A percentile compares a stretch with the other conserved stretches of the same genome.
phyloP scores from a whole-genome alignment of 1,284 basidiomycete species.

The Apiotrichum domesticum region DNA sequence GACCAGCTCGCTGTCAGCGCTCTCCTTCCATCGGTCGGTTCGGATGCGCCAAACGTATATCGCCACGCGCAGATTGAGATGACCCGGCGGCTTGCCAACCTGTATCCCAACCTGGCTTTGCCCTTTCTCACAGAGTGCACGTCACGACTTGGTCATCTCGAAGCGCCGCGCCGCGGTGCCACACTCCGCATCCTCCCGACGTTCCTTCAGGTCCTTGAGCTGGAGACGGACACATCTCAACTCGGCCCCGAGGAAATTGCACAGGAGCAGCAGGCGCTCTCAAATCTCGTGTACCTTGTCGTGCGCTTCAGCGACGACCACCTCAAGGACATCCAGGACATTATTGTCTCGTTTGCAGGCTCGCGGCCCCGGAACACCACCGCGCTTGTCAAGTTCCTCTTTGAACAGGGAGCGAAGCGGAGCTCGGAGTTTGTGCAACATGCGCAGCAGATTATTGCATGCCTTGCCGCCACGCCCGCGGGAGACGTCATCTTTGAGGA shows the following conservation, averaged over 20 bases:
- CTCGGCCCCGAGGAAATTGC: conserved; percentile 29
- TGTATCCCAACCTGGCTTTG: conserved; percentile 65
- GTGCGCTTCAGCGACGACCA: conserved; percentile 68
- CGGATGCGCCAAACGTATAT: conserved; percentile 68
- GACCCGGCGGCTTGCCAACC: conserved; percentile 70
- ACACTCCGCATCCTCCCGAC: conserved; percentile 68
- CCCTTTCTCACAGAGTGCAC: conserved; percentile 69
- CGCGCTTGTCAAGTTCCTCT: conserved; percentile 72
- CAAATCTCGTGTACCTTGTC: conserved; percentile 79
- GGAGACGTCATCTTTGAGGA: conserved; percentile 74
- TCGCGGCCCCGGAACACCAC: conserved; percentile 57
- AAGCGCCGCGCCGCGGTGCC: conserved; percentile 51
- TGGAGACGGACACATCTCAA: conserved; percentile 47
- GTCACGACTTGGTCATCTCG: conserved; percentile 64
- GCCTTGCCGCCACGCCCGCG: conserved; percentile 69
- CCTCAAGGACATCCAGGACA: conserved; percentile 72
- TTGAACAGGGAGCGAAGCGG: conserved; percentile 81
- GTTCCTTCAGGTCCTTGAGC: conserved; percentile 69
- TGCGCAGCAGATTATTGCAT: conserved; percentile 76
- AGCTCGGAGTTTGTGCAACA: conserved; percentile 71
- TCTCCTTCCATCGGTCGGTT: conserved; percentile 70
- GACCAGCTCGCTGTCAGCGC: conserved; percentile 54
- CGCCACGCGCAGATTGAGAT: conserved; percentile 72
- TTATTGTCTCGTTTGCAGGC: conserved; percentile 62
- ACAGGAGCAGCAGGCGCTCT: conserved; percentile 64